A percentile compares a stretch with the other conserved stretches of the same genome.
Evolutionary conservation across 2,329 filamentous ascomycete genomes (phyloP).

Genomic region (Pseudopithomyces chartarum): DNA sequence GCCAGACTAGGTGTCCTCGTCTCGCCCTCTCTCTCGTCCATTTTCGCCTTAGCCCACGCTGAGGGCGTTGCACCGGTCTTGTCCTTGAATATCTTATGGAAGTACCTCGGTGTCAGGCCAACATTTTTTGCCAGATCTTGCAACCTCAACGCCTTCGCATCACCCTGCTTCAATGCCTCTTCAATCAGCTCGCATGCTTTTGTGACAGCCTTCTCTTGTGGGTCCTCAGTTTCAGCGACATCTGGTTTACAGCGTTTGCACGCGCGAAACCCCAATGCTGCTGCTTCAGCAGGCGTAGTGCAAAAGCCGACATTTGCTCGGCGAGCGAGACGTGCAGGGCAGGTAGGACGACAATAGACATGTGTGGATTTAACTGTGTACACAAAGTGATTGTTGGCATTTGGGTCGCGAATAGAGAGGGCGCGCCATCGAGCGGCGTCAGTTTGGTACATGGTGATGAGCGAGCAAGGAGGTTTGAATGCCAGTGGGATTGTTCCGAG

Average conservation of each 20-base stretch:
- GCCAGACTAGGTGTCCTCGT: conserved; percentile 2
- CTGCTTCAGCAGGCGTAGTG: conserved; percentile 52
- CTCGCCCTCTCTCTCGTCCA: conserved; percentile 12
- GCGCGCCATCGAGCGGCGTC: conserved; percentile 46
- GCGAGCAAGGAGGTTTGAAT: not conserved
- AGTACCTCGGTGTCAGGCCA: conserved; percentile 62
- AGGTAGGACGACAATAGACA: conserved; percentile 67
- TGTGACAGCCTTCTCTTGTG: conserved; percentile 51
- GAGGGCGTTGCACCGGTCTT: conserved; percentile 59
- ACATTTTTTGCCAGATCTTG: conserved; percentile 57
- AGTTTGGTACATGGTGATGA: conserved; percentile 34
- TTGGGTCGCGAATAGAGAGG: conserved; percentile 50
- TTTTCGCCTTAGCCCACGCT: conserved; percentile 41
- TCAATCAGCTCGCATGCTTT: conserved; percentile 43
- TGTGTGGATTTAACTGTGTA: conserved; percentile 62
- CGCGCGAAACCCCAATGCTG: conserved; percentile 56
- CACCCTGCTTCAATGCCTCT: conserved; percentile 23
- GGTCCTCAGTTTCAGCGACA: conserved; percentile 37
- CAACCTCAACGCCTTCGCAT: conserved; percentile 40
- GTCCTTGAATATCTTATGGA: conserved; percentile 64
- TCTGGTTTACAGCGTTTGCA: conserved; percentile 64
- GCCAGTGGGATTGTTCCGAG: too few relatives aligned
- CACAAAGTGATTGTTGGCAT: conserved; percentile 55
- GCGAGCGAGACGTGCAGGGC: conserved; percentile 62
- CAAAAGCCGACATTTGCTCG: conserved; percentile 64